Conservation (phyloP, 768 basidiomycete genomes). For the Rhodotorula kratochvilovae region DNA sequence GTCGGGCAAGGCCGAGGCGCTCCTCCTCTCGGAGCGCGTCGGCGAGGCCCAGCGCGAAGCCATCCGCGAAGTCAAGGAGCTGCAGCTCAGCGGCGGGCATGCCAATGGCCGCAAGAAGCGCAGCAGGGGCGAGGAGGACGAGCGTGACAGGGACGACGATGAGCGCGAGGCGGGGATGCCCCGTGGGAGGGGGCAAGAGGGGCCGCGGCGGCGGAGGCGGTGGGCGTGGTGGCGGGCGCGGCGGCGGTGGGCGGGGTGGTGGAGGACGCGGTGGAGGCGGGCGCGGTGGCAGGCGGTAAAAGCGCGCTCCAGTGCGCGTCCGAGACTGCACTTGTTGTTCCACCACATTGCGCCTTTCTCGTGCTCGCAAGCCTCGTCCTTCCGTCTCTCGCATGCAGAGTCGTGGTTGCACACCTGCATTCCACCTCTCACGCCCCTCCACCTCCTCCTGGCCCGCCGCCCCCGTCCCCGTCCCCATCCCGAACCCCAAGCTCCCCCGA, state of each 20-base stretch:
- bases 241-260: background rate
- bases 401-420: too few species aligned
- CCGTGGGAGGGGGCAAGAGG: background rate
- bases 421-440: too few species aligned
- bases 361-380: too few species aligned
- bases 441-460: too few species aligned
- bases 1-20: conserved; percentile 81
- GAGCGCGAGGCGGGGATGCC: conserved; percentile 78
- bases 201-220: background rate
- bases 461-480: too few species aligned
- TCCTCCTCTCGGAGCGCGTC: conserved; percentile 78
- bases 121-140: conserved; percentile 71
- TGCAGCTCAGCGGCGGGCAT: conserved; percentile 55
- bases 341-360: too few species aligned
- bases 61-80: conserved; percentile 74
- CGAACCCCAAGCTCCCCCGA: background rate
- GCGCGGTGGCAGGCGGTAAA: background rate
- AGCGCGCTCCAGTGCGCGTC: too few species aligned
- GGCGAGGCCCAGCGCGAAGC: conserved; percentile 72
- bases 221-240: background rate
- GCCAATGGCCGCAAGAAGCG: conserved; percentile 50
- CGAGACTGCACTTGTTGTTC: too few species aligned
- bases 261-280: background rate
- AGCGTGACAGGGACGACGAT: conserved; percentile 67
- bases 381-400: too few species aligned